Conservation (phyloP, 2,329 filamentous ascomycete species). For the Macrophomina pseudophaseolina region DNA sequence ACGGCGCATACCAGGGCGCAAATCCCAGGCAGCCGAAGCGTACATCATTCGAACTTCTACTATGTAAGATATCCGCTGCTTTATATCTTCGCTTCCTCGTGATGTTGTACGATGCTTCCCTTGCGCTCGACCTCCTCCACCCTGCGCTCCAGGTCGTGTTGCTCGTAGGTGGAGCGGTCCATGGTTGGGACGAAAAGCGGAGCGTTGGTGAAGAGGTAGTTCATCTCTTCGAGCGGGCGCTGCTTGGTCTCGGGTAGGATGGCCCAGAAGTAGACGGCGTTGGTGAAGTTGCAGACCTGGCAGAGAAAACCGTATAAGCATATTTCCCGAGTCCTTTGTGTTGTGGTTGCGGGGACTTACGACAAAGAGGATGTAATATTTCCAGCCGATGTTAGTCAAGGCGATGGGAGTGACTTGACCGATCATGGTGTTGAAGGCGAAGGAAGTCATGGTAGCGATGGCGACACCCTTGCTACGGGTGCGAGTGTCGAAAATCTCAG, state of each 20-base stretch:
- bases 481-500: conserved; percentile 78
- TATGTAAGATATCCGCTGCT: not conserved
- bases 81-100: conserved; percentile 14
- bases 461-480: conserved; percentile 77
- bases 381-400: conserved; percentile 60
- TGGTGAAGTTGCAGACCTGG: conserved; percentile 69
- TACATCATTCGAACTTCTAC: not conserved
- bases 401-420: conserved; percentile 70
- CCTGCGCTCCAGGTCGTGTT: conserved; percentile 64
- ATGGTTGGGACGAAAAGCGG: conserved; percentile 67
- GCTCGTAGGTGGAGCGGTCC: conserved; percentile 58
- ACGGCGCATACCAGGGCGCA: not conserved
- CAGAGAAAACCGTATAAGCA: not conserved
- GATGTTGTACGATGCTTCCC: conserved; percentile 33
- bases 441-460: conserved; percentile 73
- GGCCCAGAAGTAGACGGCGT: conserved; percentile 70
- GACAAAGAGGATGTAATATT: conserved; percentile 66
- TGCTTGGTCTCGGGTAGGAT: conserved; percentile 70
- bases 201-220: conserved; percentile 68
- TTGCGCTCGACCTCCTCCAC: conserved; percentile 64
- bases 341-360: conserved; percentile 38
- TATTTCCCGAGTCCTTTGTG: no score
- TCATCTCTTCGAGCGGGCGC: conserved; percentile 71
- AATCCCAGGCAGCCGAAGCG: not conserved
- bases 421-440: conserved; percentile 79